phyloP scores from a whole-genome alignment of 139 green algal genomes.

The Raphidocelis subcapitata region DNA sequence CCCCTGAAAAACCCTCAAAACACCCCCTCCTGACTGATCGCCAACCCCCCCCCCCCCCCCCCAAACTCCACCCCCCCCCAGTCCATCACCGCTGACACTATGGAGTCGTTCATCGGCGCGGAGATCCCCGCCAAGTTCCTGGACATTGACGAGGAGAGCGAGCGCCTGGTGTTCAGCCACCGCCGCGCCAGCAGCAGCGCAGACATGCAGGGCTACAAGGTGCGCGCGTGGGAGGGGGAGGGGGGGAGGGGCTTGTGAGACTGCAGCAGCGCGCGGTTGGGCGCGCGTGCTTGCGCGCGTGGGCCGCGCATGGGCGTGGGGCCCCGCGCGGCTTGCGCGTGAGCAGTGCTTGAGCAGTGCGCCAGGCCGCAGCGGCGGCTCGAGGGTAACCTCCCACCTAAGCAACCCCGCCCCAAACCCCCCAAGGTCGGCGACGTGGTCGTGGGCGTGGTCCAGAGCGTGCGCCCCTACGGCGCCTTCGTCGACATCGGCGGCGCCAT shows the following conservation, averaged over 20 bases:
- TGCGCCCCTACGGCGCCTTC: slow-evolving; percentile 98
- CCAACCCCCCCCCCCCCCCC: no score
- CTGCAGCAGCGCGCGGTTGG: no score
- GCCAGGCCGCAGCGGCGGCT: no score
- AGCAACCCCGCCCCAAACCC: no score
- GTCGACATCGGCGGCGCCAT: slow-evolving; percentile 91
- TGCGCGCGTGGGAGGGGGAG: neutral
- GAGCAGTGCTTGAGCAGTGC: no score
- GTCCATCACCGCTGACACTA: slow-evolving; percentile 49
- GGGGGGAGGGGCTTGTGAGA: no score
- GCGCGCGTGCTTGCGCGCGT: no score
- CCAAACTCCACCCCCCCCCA: slow-evolving; percentile 3
- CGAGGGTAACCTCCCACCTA: no score
- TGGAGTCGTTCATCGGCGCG: slow-evolving; percentile 75
- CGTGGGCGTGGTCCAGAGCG: slow-evolving; percentile 79
- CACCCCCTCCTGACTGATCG: no score
- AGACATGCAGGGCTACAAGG: slow-evolving; percentile 23
- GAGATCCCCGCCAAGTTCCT: slow-evolving; percentile 90
- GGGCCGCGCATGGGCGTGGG: no score
- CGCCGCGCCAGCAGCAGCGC: slow-evolving; percentile 37
- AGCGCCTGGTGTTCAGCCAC: slow-evolving; percentile 89
- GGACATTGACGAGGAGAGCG: slow-evolving; percentile 90
- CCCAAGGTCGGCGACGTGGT: slow-evolving; percentile 93
- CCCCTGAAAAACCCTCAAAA: no score
- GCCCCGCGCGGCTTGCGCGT: no score